phyloP scores from a whole-genome alignment of 495 filamentous ascomycete genomes.

The Opeltia flavorubescens region DNA sequence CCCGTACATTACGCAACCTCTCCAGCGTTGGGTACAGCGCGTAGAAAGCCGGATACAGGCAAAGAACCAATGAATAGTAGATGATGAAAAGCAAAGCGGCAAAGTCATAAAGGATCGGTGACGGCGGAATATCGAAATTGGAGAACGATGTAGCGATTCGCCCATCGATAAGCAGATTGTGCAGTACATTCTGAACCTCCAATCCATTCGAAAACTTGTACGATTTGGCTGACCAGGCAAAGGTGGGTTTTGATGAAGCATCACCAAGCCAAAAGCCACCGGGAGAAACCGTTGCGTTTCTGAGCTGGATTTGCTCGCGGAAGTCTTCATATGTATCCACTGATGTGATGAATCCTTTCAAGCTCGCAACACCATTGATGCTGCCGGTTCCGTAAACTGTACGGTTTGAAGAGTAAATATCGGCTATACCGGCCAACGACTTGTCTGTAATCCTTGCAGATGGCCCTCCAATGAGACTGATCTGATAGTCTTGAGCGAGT shows the following conservation, averaged over 20 bases:
- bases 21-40: conserved; percentile 74
- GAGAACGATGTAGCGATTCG: conserved; percentile 53
- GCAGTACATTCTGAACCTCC: conserved; percentile 51
- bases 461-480: conserved; percentile 47
- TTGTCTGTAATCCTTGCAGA: conserved; percentile 26
- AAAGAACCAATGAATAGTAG: conserved; percentile 60
- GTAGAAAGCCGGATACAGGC: conserved; percentile 66
- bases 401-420: conserved; percentile 15
- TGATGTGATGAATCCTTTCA: conserved; percentile 26
- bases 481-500: conserved; percentile 18
- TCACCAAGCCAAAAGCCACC: conserved; percentile 60
- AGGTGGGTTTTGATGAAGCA: conserved; percentile 31
- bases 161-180: conserved; percentile 47
- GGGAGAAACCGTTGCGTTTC: conserved; percentile 49
- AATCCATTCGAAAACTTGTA: conserved; percentile 34
- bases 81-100: conserved; percentile 54
- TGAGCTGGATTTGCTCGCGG: conserved; percentile 39
- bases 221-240: conserved; percentile 41
- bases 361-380: background rate
- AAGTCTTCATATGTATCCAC: conserved; percentile 54
- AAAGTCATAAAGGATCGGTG: conserved; percentile 39
- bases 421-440: conserved; percentile 25
- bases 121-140: conserved; percentile 53
- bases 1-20: conserved; percentile 55
- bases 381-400: conserved; percentile 1